Evolutionary conservation across 257 asterid genomes (phyloP).

Genomic region (Fraxinus anomala): DNA sequence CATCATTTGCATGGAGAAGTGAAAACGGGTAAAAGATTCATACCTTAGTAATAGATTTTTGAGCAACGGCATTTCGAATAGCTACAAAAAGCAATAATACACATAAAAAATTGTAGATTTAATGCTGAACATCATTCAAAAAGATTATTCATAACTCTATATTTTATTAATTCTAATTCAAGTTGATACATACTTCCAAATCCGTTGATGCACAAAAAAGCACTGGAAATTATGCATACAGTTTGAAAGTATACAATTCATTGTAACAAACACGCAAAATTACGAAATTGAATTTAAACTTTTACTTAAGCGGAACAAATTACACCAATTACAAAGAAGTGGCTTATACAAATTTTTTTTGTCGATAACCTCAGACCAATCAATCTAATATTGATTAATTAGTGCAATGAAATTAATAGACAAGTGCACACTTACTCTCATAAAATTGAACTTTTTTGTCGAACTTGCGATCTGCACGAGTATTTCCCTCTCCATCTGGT

Average conservation of each 20-base stretch:
- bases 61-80: constrained; percentile 56
- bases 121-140: neutral
- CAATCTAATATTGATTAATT: too few relatives aligned
- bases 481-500: constrained; percentile 44
- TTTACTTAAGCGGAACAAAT: too few relatives aligned
- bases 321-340: too few relatives aligned
- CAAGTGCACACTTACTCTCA: constrained; percentile 42
- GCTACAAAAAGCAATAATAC: constrained; percentile 39
- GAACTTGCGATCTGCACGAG: constrained; percentile 60
- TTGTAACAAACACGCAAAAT: neutral
- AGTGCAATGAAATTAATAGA: neutral
- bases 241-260: neutral
- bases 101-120: constrained; percentile 2
- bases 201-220: neutral
- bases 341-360: too few relatives aligned
- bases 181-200: too few relatives aligned
- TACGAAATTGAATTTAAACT: too few relatives aligned
- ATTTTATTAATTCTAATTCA: too few relatives aligned
- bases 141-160: neutral
- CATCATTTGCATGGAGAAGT: neutral
- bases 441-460: constrained; percentile 72
- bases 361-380: too few relatives aligned
- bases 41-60: constrained; percentile 66
- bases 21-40: constrained; percentile 5
- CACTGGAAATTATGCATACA: neutral